These are phyloP conservation scores for Eucalyptus sp. DNA, from an alignment of 345 rosid genomes.

Conservation along the genomic window DNA sequence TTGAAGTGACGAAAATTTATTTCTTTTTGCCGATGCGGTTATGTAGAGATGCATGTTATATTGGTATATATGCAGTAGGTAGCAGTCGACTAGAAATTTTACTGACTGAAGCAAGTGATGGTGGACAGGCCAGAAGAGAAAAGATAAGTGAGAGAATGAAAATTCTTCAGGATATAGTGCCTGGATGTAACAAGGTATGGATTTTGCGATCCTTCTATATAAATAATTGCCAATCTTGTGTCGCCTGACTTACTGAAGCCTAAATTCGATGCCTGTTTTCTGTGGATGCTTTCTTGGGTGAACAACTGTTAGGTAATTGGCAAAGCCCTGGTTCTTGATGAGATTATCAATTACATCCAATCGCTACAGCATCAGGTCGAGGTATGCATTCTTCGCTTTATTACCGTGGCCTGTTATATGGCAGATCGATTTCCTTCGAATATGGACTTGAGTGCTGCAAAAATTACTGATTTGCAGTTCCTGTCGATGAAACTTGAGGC, in stretches of 20 bases:
- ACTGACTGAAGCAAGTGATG: slow-evolving; percentile 4
- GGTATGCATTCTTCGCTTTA: slow-evolving; percentile 22
- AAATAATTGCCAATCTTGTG: not conserved
- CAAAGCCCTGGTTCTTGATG: slow-evolving; percentile 85
- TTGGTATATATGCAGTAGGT: not conserved
- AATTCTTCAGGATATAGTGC: slow-evolving; percentile 87
- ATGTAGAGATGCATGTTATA: not conserved
- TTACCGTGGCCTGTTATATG: not conserved
- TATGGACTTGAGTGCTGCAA: not conserved
- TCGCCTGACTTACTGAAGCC: not conserved
- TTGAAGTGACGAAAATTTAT: not conserved
- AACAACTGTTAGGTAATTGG: slow-evolving; percentile 53
- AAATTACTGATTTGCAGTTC: slow-evolving; percentile 42
- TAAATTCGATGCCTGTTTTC: not conserved
- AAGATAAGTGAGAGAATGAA: slow-evolving; percentile 92
- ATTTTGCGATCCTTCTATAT: not conserved
- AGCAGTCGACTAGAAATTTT: not conserved
- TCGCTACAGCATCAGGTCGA: slow-evolving; percentile 86
- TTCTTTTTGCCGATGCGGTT: not conserved
- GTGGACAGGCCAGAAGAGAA: slow-evolving; percentile 79
- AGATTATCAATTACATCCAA: slow-evolving; percentile 87
- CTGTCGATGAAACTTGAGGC: slow-evolving; percentile 93
- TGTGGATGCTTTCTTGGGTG: not conserved
- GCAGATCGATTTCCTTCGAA: not conserved
- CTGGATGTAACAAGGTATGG: slow-evolving; percentile 83